A percentile compares a stretch with the other conserved stretches of the same genome.
Evolutionary conservation across 441 rosid genomes (phyloP).

Genomic region (Capsella rubella): DNA sequence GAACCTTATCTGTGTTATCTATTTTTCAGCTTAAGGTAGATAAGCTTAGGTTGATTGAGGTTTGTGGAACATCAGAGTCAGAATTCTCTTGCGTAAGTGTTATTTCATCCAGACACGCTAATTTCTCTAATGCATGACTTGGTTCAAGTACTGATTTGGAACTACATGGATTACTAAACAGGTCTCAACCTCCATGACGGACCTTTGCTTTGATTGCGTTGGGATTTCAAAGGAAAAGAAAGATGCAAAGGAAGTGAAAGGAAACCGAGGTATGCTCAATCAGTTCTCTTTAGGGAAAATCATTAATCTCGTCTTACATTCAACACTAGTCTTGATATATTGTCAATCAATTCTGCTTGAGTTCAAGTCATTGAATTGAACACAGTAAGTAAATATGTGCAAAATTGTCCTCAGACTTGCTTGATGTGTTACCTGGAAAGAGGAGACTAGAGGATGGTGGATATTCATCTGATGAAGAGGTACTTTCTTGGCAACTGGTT

Average conservation of each 20-base stretch:
- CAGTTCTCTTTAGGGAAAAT: not conserved
- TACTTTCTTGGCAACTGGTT: constrained; percentile 46
- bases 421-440: constrained; percentile 81
- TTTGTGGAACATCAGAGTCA: constrained; percentile 88
- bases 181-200: constrained; percentile 44
- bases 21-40: constrained; percentile 78
- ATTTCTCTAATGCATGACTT: not conserved
- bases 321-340: not conserved
- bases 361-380: not conserved
- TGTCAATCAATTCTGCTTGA: too few species aligned
- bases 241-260: constrained; percentile 38
- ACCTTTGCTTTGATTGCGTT: constrained; percentile 46
- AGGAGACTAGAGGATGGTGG: constrained; percentile 82
- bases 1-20: constrained; percentile 6
- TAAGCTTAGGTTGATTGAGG: constrained; percentile 80
- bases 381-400: not conserved
- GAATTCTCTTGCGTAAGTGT: constrained; percentile 80
- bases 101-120: not conserved
- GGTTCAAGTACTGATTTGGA: constrained; percentile 21
- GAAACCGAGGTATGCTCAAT: constrained; percentile 40
- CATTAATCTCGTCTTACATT: not conserved
- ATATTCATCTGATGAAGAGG: constrained; percentile 74
- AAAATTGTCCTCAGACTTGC: constrained; percentile 54
- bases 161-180: not conserved
- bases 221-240: constrained; percentile 44